phyloP scores from a whole-genome alignment of 352 stramenopile genomes.

The Pythium dissimile region DNA sequence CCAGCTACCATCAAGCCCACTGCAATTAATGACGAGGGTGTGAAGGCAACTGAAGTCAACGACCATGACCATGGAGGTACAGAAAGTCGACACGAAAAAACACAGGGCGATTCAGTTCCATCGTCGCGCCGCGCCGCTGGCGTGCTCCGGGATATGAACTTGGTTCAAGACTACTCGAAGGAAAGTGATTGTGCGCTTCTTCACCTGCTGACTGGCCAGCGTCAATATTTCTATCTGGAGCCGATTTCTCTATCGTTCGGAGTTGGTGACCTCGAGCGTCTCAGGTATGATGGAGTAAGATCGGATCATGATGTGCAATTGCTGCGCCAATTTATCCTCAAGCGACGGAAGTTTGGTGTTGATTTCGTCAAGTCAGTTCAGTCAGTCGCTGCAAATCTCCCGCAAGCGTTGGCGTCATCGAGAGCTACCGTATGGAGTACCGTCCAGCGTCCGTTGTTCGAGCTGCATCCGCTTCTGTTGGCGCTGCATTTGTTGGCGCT shows the following conservation, averaged over 20 bases:
- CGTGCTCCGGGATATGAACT: conserved; percentile 58
- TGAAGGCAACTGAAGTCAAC: no score
- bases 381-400: background rate
- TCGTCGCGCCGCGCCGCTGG: conserved; percentile 59
- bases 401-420: conserved; percentile 5
- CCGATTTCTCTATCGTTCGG: conserved; percentile 30
- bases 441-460: conserved; percentile 46
- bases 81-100: background rate
- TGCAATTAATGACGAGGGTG: no score
- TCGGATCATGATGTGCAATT: conserved; percentile 12
- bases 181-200: conserved; percentile 66
- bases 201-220: conserved; percentile 51
- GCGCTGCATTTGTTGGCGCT: conserved; percentile 53
- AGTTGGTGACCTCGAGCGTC: conserved; percentile 12
- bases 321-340: conserved; percentile 13
- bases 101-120: conserved; percentile 29
- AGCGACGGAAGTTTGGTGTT: conserved; percentile 16
- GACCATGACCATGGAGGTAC: no score
- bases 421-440: conserved; percentile 37
- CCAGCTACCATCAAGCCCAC: no score
- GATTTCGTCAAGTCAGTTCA: conserved; percentile 15
- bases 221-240: conserved; percentile 80
- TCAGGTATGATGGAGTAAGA: conserved; percentile 14
- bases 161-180: conserved; percentile 73
- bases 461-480: conserved; percentile 55